Conservation (phyloP, 2,329 filamentous ascomycete species). For the Aspergillus bombycis region DNA sequence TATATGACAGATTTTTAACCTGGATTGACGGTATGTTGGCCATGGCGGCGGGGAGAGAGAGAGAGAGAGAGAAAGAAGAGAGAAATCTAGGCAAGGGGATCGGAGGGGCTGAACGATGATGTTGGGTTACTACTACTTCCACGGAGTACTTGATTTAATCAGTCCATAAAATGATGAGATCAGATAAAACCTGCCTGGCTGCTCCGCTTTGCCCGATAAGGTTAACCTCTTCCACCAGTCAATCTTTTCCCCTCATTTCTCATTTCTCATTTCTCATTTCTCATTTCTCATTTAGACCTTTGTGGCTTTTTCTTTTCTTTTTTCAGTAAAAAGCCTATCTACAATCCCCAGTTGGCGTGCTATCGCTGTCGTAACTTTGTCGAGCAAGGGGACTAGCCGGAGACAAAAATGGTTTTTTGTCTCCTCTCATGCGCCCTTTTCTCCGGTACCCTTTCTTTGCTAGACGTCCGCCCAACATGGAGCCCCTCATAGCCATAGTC, state of each 20-base stretch:
- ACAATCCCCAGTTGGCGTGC: background rate
- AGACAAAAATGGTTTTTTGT: slow-evolving; percentile 15
- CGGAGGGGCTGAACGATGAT: background rate
- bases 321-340: background rate
- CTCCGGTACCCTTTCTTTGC: slow-evolving; percentile 25
- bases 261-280: too few species aligned
- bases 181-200: background rate
- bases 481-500: slow-evolving; percentile 76
- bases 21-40: slow-evolving; percentile 60
- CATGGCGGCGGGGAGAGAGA: slow-evolving; percentile 20
- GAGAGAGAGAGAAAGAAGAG: background rate
- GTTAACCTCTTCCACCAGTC: background rate
- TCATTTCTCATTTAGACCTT: slow-evolving; percentile 4
- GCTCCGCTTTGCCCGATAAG: background rate
- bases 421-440: slow-evolving; percentile 32
- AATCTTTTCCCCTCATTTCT: slow-evolving; percentile 4
- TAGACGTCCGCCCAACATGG: slow-evolving; percentile 31
- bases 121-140: background rate
- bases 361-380: background rate
- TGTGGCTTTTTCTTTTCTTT: too few species aligned
- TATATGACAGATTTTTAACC: slow-evolving; percentile 79
- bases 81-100: background rate
- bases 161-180: background rate
- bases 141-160: background rate
- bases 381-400: background rate